Conservation (phyloP, 805 yeast species). For the Peterozyma toletana region DNA sequence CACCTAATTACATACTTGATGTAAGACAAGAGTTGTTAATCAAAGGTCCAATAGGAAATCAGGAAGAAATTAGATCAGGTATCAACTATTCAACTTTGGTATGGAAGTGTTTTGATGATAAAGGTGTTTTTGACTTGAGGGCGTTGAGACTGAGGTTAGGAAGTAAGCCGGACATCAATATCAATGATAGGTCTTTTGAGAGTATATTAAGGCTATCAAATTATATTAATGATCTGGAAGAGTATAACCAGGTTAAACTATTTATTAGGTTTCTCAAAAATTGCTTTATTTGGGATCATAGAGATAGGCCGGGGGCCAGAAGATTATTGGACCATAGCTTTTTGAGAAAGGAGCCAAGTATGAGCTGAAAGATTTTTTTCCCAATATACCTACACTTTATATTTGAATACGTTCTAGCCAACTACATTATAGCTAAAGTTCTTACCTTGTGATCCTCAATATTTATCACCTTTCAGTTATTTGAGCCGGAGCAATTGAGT, state of each 20-base stretch:
- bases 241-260: conserved; percentile 6
- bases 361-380: background rate
- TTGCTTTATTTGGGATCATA: conserved; percentile 28
- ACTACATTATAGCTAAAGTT: too few relatives aligned
- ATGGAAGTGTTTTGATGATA: conserved; percentile 26
- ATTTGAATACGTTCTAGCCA: too few relatives aligned
- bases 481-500: too few relatives aligned
- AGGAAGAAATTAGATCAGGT: conserved; percentile 3
- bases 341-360: conserved; percentile 10
- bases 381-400: too few relatives aligned
- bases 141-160: conserved; percentile 13
- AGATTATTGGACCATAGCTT: conserved; percentile 21
- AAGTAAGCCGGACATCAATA: conserved; percentile 11
- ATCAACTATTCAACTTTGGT: conserved; percentile 22
- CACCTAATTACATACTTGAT: conserved; percentile 27
- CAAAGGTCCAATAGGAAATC: conserved; percentile 26
- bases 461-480: too few relatives aligned
- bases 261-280: conserved; percentile 20
- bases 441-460: too few relatives aligned
- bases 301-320: conserved; percentile 20
- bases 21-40: conserved; percentile 29
- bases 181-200: conserved; percentile 12
- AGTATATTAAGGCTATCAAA: conserved; percentile 12
- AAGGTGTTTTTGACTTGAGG: conserved; percentile 17
- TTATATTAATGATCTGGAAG: conserved; percentile 2